Percentiles rank a stretch among this genome's conserved stretches.
These are phyloP conservation scores for Dinochytrium kinnereticum DNA, from an alignment of 371 early-diverging fungal species.

Conservation along the genomic window DNA sequence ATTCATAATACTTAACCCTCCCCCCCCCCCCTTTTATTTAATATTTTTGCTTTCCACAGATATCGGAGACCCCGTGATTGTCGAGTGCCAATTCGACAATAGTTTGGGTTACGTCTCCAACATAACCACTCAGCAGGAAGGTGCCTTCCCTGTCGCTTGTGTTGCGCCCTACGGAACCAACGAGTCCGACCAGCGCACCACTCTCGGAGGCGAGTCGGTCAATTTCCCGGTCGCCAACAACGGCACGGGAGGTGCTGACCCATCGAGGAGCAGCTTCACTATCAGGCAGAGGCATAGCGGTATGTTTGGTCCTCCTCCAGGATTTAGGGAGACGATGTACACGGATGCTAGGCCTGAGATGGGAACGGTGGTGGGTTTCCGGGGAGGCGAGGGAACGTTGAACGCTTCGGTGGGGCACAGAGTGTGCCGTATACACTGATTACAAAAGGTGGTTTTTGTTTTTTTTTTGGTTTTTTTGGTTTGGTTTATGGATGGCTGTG, in stretches of 20 bases:
- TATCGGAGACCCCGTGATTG: constrained; percentile 36
- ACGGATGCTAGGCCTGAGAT: neutral
- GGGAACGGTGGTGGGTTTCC: neutral
- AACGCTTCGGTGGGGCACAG: too few relatives aligned
- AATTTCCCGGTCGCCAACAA: neutral
- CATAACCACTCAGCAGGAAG: constrained; percentile 50
- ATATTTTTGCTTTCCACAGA: neutral
- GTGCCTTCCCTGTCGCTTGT: constrained; percentile 53
- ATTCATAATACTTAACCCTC: neutral
- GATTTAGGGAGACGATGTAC: neutral
- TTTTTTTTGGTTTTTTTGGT: neutral
- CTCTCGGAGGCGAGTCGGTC: neutral
- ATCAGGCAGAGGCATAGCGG: neutral
- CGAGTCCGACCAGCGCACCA: neutral
- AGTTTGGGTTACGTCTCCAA: constrained; percentile 56
- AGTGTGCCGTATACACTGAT: neutral
- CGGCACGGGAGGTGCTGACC: neutral
- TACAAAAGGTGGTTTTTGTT: too few relatives aligned
- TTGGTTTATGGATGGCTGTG: too few relatives aligned
- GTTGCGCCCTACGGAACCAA: constrained; percentile 19
- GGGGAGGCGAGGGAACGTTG: neutral
- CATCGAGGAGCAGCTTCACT: neutral
- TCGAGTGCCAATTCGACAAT: constrained; percentile 37
- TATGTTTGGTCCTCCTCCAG: constrained; percentile 9
- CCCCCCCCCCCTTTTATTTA: neutral